Evolutionary conservation across 768 basidiomycete species (phyloP).

Genomic region (Leucogyrophana mollusca): DNA sequence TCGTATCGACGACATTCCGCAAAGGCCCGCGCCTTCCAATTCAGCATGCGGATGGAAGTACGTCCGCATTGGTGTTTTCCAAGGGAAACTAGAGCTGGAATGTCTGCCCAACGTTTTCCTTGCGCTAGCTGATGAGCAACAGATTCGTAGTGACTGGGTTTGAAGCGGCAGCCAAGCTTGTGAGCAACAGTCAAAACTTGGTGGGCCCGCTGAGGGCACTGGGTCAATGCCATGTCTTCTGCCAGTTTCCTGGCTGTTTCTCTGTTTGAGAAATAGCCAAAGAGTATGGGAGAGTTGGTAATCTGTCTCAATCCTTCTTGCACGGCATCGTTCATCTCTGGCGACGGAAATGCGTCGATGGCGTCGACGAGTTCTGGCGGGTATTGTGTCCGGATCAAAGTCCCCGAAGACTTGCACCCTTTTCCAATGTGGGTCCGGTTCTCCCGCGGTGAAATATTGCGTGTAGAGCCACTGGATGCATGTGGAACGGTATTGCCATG

Average conservation of each 20-base stretch:
- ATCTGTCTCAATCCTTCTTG: constrained; percentile 11
- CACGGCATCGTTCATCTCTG: constrained; percentile 12
- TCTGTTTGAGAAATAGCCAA: constrained; percentile 29
- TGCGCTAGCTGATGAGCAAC: constrained; percentile 50
- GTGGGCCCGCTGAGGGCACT: constrained; percentile 40
- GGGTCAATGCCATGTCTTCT: constrained; percentile 28
- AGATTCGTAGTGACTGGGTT: constrained; percentile 57
- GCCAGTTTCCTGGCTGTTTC: constrained; percentile 34
- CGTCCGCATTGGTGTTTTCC: constrained; percentile 49
- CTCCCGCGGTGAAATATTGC: neutral
- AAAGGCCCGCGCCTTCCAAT: constrained; percentile 67
- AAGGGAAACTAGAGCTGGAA: constrained; percentile 48
- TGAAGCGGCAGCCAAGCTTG: constrained; percentile 46
- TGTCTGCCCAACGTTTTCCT: constrained; percentile 45
- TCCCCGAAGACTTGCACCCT: too few relatives aligned
- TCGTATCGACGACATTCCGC: constrained; percentile 53
- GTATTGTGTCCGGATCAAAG: constrained; percentile 1
- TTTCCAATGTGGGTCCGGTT: neutral
- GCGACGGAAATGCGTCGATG: constrained; percentile 23
- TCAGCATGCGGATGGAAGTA: constrained; percentile 56
- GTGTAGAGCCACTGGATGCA: constrained; percentile 8
- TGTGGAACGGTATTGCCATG: constrained; percentile 7
- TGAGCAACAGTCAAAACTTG: constrained; percentile 48
- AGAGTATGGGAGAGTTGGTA: constrained; percentile 19
- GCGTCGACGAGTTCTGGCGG: constrained; percentile 22